Conservation (phyloP, 192 early-diverging fungal genomes). For the Pilaira anomala region DNA sequence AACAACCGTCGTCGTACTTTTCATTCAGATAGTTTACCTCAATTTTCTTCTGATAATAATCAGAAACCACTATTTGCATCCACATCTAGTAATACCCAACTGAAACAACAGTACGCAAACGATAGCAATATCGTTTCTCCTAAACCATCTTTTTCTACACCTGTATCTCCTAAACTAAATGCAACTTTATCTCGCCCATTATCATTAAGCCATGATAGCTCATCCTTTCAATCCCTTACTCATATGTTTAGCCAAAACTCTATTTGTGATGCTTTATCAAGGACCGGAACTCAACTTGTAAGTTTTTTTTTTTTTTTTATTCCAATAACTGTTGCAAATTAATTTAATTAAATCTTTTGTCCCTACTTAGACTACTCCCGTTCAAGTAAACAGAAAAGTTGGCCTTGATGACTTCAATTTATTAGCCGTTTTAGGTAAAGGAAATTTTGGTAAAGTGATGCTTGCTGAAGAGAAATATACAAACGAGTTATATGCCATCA, state of each 20-base stretch:
- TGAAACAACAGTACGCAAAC: too few relatives aligned
- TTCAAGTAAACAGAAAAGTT: slow-evolving; percentile 54
- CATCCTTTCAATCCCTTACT: slow-evolving; percentile 5
- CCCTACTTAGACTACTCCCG: slow-evolving; percentile 29
- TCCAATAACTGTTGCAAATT: too few relatives aligned
- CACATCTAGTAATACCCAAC: background rate
- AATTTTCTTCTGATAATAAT: slow-evolving; percentile 1
- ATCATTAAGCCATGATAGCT: background rate
- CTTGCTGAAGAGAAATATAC: slow-evolving; percentile 89
- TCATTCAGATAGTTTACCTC: slow-evolving; percentile 1
- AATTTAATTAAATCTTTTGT: background rate
- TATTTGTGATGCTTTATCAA: background rate
- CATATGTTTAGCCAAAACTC: slow-evolving; percentile 5
- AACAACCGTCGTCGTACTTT: slow-evolving; percentile 27
- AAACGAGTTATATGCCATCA: slow-evolving; percentile 91
- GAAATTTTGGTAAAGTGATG: slow-evolving; percentile 98
- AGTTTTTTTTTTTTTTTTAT: too few relatives aligned
- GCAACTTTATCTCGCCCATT: background rate
- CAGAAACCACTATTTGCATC: slow-evolving; percentile 4
- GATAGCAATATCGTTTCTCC: background rate
- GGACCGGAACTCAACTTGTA: too few relatives aligned
- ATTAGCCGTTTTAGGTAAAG: slow-evolving; percentile 92
- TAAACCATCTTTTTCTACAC: background rate
- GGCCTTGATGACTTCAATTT: slow-evolving; percentile 92
- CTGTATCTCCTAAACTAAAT: background rate